Evolutionary conservation across 78 protist species (phyloP), one percentile per base, ranked within the genome.

Genomic region (Cavenderia fasciculata): DNA sequence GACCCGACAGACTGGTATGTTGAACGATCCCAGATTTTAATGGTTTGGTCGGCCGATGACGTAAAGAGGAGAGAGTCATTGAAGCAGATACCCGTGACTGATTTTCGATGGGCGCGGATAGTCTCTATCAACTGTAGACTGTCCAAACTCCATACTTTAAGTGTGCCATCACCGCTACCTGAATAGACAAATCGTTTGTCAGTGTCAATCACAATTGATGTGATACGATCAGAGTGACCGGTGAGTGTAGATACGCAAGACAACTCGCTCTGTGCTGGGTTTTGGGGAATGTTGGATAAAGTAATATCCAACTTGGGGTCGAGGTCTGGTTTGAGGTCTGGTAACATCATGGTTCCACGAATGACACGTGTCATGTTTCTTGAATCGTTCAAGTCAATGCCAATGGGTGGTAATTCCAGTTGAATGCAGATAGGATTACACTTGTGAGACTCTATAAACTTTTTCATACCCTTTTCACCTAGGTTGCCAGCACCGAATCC

Each of bases 401-500:
- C 77, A 68, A 68, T 56, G 3, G 77, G 69, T 8, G 78, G 78
- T 2, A 82, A 31, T 3, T 51, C 90, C 2, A 61, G 54, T 40
- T 82, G 90, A 38, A 82, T 44, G 51, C 97, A 96, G 68, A 96
- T 93, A 69, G 89, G 79, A 74, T 94, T 94, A 86, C 98, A 96
- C 34, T 85, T 69, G 74, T 96, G 98, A 33, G 86, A 63, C 25
- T 66, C 51, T 43, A 95, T 51, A 72, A 96, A 96, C 71, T 63
- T 36, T 46, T 85, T 74, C 23, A 96, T 79, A 4, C 98, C 98
- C 33, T 52, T 51, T 34, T 75, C n/a, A 7, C 98, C 96, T 1
- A 96, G 75, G 63, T 96, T 90, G 21, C 97, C 98, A 66, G 77
- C 65, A 16, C 98, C 97, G 41, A 93, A 94, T 5, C 90, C 90